phyloP scores from a whole-genome alignment of 2,329 filamentous ascomycete genomes.

The Cordyceps tenuipes region DNA sequence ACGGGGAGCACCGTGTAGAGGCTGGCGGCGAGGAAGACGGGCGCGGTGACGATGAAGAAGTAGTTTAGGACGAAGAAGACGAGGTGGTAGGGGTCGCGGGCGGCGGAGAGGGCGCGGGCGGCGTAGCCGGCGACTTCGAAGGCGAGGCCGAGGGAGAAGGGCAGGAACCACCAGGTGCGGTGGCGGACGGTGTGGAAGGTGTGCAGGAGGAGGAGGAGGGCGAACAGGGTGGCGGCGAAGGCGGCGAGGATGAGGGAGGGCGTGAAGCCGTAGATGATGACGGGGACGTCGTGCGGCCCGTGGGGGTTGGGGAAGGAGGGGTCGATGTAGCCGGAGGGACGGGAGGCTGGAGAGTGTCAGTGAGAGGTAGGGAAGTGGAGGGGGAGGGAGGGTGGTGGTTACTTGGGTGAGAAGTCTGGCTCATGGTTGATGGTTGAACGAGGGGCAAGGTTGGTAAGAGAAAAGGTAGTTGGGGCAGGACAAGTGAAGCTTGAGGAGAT shows the following conservation, averaged over 20 bases:
- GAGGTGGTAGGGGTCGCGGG: constrained; percentile 43
- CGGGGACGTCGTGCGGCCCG: constrained; percentile 35
- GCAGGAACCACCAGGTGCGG: constrained; percentile 37
- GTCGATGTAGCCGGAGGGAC: constrained; percentile 35
- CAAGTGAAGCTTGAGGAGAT: too few relatives aligned
- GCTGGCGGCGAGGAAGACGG: constrained; percentile 47
- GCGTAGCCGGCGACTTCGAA: constrained; percentile 44
- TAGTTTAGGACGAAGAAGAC: constrained; percentile 50
- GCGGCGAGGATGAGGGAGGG: constrained; percentile 36
- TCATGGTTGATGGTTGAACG: not conserved
- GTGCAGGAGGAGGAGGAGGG: constrained; percentile 31
- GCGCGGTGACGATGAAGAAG: constrained; percentile 53
- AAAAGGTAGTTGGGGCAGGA: not conserved
- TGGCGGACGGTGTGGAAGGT: constrained; percentile 23
- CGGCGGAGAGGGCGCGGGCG: constrained; percentile 38
- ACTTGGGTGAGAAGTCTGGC: not conserved
- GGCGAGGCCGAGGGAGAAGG: constrained; percentile 34
- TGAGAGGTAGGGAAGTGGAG: not conserved
- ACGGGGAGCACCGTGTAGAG: constrained; percentile 47
- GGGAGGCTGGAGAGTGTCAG: not conserved
- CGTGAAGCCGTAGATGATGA: constrained; percentile 44
- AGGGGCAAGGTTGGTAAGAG: not conserved
- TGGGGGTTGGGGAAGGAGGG: constrained; percentile 43
- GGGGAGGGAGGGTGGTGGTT: not conserved
- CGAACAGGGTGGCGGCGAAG: constrained; percentile 36